These are phyloP conservation scores for Suhomyces prunicola DNA, from an alignment of 805 yeast genomes.

Conservation along the genomic window DNA sequence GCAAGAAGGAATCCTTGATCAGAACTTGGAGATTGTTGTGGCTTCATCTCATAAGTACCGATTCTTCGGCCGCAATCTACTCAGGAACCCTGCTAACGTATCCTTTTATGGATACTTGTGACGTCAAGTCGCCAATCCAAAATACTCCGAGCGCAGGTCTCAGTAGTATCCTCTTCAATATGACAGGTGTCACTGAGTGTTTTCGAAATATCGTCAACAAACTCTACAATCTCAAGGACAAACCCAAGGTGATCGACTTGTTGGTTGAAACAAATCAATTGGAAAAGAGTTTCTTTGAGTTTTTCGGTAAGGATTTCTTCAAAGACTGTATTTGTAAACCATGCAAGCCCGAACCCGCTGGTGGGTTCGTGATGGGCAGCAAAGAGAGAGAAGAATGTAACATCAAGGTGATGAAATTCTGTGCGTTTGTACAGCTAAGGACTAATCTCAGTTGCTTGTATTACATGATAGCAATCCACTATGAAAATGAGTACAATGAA, in stretches of 20 bases:
- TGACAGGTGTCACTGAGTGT: conserved; percentile 18
- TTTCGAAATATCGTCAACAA: conserved; percentile 29
- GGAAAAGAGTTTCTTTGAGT: conserved; percentile 32
- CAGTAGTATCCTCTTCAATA: conserved; percentile 9
- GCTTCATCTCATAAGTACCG: conserved; percentile 27
- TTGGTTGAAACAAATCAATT: conserved; percentile 33
- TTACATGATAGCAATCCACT: conserved; percentile 39
- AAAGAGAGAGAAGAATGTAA: conserved; percentile 25
- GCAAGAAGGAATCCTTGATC: conserved; percentile 23
- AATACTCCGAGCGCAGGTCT: conserved; percentile 13
- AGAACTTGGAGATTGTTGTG: conserved; percentile 38
- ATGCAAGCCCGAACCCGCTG: conserved; percentile 14
- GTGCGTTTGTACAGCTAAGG: conserved; percentile 34
- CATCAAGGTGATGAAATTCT: conserved; percentile 35
- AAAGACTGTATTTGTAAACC: conserved; percentile 36
- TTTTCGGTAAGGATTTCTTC: conserved; percentile 43
- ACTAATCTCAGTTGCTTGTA: conserved; percentile 40
- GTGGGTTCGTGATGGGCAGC: conserved; percentile 15
- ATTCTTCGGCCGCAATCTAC: conserved; percentile 32
- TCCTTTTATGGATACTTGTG: conserved; percentile 26
- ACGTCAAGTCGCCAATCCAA: conserved; percentile 28
- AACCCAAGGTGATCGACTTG: conserved; percentile 35
- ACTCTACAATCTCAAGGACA: conserved; percentile 23
- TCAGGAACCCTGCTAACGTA: conserved; percentile 31
- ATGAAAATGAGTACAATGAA: conserved; percentile 30